Base-by-base conservation (phyloP, 1,284 basidiomycete species). In the Marasmius oreades region DNA sequence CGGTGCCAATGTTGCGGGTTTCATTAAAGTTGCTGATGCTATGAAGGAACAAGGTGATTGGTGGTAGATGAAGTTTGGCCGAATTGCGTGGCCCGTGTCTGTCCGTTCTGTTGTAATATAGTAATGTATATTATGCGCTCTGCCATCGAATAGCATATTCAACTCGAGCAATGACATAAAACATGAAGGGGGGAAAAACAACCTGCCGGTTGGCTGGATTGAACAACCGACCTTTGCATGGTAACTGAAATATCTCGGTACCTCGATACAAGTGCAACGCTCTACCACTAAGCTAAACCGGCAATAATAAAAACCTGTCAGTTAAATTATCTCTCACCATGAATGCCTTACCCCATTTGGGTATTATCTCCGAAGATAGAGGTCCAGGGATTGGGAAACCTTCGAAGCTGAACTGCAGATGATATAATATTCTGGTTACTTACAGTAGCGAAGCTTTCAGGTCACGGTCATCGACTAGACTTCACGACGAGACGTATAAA, bases 1-100 rank as follows among this genome's bases (percentile, higher is more conserved):
- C 34, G 89, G 89, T 51, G 87, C 88, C 64, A 92, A 92, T 75
- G 84, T 91, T 54, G 86, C 86, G 58, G 88, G 87, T 7, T 90
- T 90, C 74, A 79, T 85, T 73, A 87, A 87, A 73, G 79, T 83
- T 48, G 80, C 80, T 11, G 73, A 84, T 62, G 88, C 86, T 54
- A 88, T 88, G 84, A 79, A 76, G 66, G 82, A 78, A 62, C 85
- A 88, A 57, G 87, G 87, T 61, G 85, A 88, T 67, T 88, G 85
- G 85, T 90, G 85, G 85, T 88, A 77, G 73, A 64, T 44, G 24
- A 31, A 7, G 5, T 14, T 20, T 14, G 10, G 7, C 16, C 16
- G 6, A 5, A 18, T 42, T 7, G 7, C 14, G 11, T 42, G 10
- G 7, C n/a, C 16, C 7, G 10, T 42, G 7, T 5, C 11, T 42